phyloP scores from a whole-genome alignment of 106 monocot species.

The Dendrobium chrysotoxum region DNA sequence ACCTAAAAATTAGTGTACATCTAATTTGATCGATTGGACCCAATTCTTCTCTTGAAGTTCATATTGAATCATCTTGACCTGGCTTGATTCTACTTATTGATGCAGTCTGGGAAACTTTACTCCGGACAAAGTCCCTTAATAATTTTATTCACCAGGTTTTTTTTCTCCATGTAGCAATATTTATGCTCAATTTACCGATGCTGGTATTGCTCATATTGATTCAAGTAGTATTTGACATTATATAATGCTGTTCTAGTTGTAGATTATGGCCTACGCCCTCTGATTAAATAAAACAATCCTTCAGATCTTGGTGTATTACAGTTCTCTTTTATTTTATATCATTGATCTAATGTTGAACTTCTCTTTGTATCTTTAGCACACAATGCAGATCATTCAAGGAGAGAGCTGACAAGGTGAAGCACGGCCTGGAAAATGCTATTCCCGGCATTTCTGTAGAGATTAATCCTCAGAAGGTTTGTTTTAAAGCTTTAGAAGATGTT shows the following conservation, averaged over 20 bases:
- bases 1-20: not conserved
- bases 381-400: conserved; percentile 76
- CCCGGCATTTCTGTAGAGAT: conserved; percentile 53
- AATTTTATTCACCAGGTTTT: not conserved
- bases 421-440: conserved; percentile 45
- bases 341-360: not conserved
- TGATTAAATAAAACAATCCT: not conserved
- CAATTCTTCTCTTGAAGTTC: not conserved
- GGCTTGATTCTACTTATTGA: not conserved
- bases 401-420: conserved; percentile 64
- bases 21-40: not conserved
- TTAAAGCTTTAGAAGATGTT: not conserved
- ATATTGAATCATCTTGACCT: not conserved
- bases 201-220: not conserved
- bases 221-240: not conserved
- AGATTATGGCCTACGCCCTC: not conserved
- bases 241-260: not conserved
- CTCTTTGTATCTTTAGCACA: conserved; percentile 27
- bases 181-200: not conserved
- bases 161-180: not conserved
- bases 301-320: not conserved
- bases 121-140: too few relatives aligned
- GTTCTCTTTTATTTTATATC: not conserved
- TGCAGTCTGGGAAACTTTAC: not conserved
- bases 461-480: conserved; percentile 78